Conservation (phyloP, 2,329 filamentous ascomycete genomes). For the Xylaria sp. region DNA sequence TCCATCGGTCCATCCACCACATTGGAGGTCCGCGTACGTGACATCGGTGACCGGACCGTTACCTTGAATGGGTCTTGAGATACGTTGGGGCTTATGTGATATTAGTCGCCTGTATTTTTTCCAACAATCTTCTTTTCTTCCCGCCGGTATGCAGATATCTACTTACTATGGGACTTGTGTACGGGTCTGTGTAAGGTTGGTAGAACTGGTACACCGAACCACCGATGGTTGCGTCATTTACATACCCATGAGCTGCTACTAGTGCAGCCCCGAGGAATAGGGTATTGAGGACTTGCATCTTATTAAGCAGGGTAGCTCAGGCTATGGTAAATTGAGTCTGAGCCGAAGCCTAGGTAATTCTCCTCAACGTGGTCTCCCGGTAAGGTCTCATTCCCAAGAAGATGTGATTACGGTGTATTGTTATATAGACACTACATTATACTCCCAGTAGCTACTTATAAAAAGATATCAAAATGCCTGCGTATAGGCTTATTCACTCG, state of each 20-base stretch:
- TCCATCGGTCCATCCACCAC: constrained; percentile 62
- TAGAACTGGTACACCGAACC: constrained; percentile 54
- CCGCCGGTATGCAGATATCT: neutral
- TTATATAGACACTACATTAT: constrained; percentile 1
- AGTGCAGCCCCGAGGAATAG: constrained; percentile 51
- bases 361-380: neutral
- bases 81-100: constrained; percentile 56
- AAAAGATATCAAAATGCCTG: neutral
- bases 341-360: neutral
- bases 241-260: constrained; percentile 61
- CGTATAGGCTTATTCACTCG: neutral
- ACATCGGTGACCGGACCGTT: constrained; percentile 68
- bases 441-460: neutral
- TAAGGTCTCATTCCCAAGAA: neutral
- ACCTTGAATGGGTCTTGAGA: constrained; percentile 66
- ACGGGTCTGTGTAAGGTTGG: constrained; percentile 42
- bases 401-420: neutral
- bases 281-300: constrained; percentile 48
- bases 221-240: constrained; percentile 58
- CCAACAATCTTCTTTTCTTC: neutral
- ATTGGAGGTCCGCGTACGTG: constrained; percentile 64
- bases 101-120: constrained; percentile 26
- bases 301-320: neutral
- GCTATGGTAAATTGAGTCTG: neutral
- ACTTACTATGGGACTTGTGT: constrained; percentile 39